A percentile compares a stretch with the other conserved stretches of the same genome.
Evolutionary conservation across 306 rosid species (phyloP).

Genomic region (Comarum palustre): DNA sequence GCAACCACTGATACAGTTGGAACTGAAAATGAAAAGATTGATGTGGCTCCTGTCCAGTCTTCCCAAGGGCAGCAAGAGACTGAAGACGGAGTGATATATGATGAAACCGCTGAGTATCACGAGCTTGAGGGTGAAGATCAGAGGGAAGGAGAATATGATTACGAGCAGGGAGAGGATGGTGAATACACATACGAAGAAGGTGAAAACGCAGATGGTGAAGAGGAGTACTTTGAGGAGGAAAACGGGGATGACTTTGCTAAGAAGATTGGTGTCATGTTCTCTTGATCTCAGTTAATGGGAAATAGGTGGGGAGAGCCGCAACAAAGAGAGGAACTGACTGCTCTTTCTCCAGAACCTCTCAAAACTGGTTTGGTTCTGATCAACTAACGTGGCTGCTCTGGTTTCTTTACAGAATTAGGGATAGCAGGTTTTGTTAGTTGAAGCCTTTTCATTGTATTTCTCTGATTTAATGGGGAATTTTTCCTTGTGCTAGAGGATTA

Average conservation of each 20-base stretch:
- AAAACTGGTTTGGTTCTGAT: slow-evolving; percentile 35
- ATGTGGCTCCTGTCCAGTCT: slow-evolving; percentile 30
- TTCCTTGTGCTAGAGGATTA: slow-evolving; percentile 43
- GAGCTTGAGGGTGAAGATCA: slow-evolving; percentile 63
- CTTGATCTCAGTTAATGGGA: slow-evolving; percentile 30
- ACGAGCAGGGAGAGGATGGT: slow-evolving; percentile 74
- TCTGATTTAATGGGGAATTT: slow-evolving; percentile 61
- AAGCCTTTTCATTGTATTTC: slow-evolving; percentile 36
- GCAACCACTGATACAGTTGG: slow-evolving; percentile 35
- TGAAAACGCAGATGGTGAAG: slow-evolving; percentile 62
- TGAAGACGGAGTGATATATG: slow-evolving; percentile 62
- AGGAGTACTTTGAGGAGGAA: slow-evolving; percentile 72
- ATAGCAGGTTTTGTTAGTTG: slow-evolving; percentile 34
- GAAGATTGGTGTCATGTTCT: slow-evolving; percentile 79
- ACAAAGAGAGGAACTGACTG: neutral
- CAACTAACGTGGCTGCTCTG: slow-evolving; percentile 46
- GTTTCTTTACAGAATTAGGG: slow-evolving; percentile 45
- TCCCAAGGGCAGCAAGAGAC: slow-evolving; percentile 28
- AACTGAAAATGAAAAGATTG: slow-evolving; percentile 30
- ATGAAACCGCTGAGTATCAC: slow-evolving; percentile 53
- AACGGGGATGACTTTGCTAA: slow-evolving; percentile 93
- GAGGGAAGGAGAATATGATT: slow-evolving; percentile 68
- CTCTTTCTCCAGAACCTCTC: slow-evolving; percentile 21
- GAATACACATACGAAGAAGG: slow-evolving; percentile 71
- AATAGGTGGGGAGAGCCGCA: slow-evolving; percentile 1